Evolutionary conservation across 345 rosid genomes (phyloP), one percentile per base, ranked within the genome.

Genomic region (Brassica incana): DNA sequence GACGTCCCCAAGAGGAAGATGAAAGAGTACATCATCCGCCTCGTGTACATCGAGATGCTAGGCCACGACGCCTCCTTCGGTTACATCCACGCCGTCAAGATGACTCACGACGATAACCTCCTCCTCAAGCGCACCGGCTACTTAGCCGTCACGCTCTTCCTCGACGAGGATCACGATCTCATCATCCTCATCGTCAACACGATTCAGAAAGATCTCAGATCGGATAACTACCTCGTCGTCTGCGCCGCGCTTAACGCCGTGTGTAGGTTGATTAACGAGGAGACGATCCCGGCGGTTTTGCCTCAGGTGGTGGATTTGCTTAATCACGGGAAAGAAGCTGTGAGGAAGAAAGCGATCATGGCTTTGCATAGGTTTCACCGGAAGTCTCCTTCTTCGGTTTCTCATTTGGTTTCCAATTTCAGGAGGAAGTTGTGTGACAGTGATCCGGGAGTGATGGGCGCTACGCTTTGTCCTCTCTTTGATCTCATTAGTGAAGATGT

Each of bases 381-480:
- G 27, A 95, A 93, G 85, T 95, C 99, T 35, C 97, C 98, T 0
- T 88, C 97, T 52, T 90, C 99, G 0, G 98, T 95, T 20, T 87
- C 91, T 2, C 99, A 95, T 82, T 89, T 95, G 61, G 30, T 89
- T 50, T 88, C 99, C 58, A 93, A 91, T 84, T 95, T 95, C 77
- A 89, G 99, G 68, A 93, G 93, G 98, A 90, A 88, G 82, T 86
- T 95, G 48, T 91, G 91, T 67, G 99, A 95, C 74, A 95, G 88
- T 58, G 99, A 95, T 84, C 97, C 98, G 1, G 99, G 99, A 18
- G 99, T 95, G 45, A 95, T 95, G 99, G 99, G 99, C 35, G 99
- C 99, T 10, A 91, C 99, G 2, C 95, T 93, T 25, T 95, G 93
- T 66, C 99, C 99, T 0, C 89, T 95, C 35, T 91, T 95, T 82